Evolutionary conservation across 495 filamentous ascomycete species (phyloP).

Genomic region (Penicillium lividum): DNA sequence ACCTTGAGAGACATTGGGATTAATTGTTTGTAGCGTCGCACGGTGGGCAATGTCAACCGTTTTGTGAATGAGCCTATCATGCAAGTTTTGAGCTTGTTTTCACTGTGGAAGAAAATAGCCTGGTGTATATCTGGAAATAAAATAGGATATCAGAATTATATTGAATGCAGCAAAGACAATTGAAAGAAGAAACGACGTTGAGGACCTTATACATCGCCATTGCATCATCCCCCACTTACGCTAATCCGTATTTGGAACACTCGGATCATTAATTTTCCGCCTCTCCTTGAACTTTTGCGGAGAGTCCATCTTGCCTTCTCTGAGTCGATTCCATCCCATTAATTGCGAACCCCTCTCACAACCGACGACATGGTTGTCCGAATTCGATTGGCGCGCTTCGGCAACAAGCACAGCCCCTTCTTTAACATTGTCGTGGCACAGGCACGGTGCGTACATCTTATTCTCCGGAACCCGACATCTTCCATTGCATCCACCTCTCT

Average conservation of each 20-base stretch:
- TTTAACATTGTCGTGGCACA: slow-evolving; percentile 98
- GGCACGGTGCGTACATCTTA: slow-evolving; percentile 68
- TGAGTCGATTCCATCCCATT: slow-evolving; percentile 1
- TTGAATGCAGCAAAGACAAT: not conserved
- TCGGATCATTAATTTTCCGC: slow-evolving; percentile 36
- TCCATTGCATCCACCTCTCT: not conserved
- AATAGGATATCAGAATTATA: not conserved
- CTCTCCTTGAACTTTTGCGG: slow-evolving; percentile 32
- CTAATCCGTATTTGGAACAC: slow-evolving; percentile 26
- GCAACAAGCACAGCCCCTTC: slow-evolving; percentile 78
- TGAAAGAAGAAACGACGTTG: not conserved
- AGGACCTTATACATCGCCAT: slow-evolving; percentile 24
- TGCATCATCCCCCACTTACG: slow-evolving; percentile 27
- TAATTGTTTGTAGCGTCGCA: slow-evolving; percentile 33
- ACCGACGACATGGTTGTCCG: slow-evolving; percentile 76
- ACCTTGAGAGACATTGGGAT: slow-evolving; percentile 47
- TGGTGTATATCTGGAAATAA: not conserved
- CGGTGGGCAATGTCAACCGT: slow-evolving; percentile 14
- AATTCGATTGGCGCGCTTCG: slow-evolving; percentile 92
- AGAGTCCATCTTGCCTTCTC: slow-evolving; percentile 16
- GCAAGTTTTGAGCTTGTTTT: slow-evolving; percentile 7
- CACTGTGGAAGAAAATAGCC: not conserved
- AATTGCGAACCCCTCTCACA: slow-evolving; percentile 13
- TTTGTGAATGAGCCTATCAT: slow-evolving; percentile 31
- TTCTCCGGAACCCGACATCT: not conserved